Base-by-base conservation (phyloP, 768 basidiomycete genomes). In the Boletales sp. region DNA sequence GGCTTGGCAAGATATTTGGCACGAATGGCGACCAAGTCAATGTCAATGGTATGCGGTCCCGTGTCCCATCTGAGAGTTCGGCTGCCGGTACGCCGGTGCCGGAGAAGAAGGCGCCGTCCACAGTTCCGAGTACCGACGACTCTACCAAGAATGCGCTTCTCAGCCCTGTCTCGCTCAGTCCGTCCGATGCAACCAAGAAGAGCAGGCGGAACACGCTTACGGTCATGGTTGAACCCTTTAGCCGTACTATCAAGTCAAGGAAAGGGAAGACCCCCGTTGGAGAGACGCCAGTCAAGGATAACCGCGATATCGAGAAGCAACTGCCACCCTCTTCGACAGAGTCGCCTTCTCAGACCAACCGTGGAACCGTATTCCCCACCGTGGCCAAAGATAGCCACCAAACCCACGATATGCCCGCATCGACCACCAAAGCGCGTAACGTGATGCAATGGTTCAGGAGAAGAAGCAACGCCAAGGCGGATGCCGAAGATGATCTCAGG, bases 361-460 rank as follows among this genome's bases (percentile, higher is more conserved):
- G 60, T 46, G 60, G 57, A 10, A 47, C 63, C 14, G 50, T 64
- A 38, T 59, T 64, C 56, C 57, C 65, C 13, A 58, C 57, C 18
- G 56, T 68, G 49, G 44, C 51, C 25, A 67, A 67, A 48, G 61
- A 63, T 6, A 63, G 48, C 28, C 58, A 57, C 54, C 60, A 56
- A 37, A 46, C 60, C 28, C 62, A 59, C 39, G 75, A 74, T 36
- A 71, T 86, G 70, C 78, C 79, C 2, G 88, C 84, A 14, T 85
- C 89, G 53, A 82, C 90, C n/a, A 84, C 79, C 70, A 89, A 94
- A 67, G 94, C 95, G 5, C 84, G 84, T 67, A 92, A 87, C 63
- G 96, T 99, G 46, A 98, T 98, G 95, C 86, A 94, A 57, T 99
- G 96, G 96, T 98, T 99, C 81, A 77, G 88, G 68, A 80, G 78